These are phyloP conservation scores for Emericellopsis terricola DNA, from an alignment of 495 filamentous ascomycete species.

Conservation along the genomic window DNA sequence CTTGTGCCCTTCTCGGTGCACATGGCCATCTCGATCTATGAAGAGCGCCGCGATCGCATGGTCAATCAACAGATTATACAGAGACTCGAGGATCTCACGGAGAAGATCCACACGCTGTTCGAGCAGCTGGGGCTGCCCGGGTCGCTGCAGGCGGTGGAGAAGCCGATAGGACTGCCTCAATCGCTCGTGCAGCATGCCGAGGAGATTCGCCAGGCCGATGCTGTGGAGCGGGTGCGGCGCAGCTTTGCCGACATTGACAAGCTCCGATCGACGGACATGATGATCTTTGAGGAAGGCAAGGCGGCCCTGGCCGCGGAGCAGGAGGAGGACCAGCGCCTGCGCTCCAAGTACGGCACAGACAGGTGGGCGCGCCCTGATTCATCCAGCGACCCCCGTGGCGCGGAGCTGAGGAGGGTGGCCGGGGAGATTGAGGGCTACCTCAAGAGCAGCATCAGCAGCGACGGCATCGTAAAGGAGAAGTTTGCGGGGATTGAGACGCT, in stretches of 20 bases:
- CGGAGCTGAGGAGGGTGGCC: constrained; percentile 58
- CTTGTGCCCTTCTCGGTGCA: constrained; percentile 94
- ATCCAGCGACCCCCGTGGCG: constrained; percentile 35
- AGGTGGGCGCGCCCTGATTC: constrained; percentile 63
- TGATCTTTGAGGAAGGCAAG: constrained; percentile 65
- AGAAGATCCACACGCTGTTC: constrained; percentile 61
- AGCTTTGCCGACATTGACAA: constrained; percentile 77
- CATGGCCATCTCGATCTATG: constrained; percentile 86
- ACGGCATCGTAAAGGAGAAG: constrained; percentile 64
- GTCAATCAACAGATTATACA: constrained; percentile 73
- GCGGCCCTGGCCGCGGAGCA: constrained; percentile 61
- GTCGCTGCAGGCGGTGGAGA: constrained; percentile 86
- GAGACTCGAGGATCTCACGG: constrained; percentile 68
- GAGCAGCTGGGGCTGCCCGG: constrained; percentile 79
- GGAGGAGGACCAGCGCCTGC: constrained; percentile 58
- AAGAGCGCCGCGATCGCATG: constrained; percentile 71
- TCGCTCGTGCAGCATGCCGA: constrained; percentile 77
- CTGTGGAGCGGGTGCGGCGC: constrained; percentile 49
- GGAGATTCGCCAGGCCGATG: constrained; percentile 86
- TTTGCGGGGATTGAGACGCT: constrained; percentile 55
- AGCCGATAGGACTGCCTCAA: constrained; percentile 80
- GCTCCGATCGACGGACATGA: constrained; percentile 55
- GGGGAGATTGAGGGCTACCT: constrained; percentile 77
- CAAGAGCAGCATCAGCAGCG: constrained; percentile 64
- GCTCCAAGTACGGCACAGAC: constrained; percentile 71